Percentiles rank a stretch among this genome's conserved stretches.
phyloP scores from a whole-genome alignment of 2,329 filamentous ascomycete species.

The Trichoderma pleuroti region DNA sequence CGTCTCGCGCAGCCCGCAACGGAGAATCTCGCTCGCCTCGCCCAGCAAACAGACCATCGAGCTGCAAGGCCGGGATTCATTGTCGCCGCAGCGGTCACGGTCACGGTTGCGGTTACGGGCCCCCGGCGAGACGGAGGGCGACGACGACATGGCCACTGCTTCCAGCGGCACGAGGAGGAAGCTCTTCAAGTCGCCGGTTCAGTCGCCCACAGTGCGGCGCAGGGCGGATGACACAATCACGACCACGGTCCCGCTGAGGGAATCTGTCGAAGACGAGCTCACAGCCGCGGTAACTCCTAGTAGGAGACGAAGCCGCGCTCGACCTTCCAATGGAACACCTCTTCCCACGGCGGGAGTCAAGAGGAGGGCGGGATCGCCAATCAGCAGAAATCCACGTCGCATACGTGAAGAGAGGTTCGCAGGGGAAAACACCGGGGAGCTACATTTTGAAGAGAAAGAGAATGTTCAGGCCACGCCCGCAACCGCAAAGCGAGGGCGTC shows the following conservation, averaged over 20 bases:
- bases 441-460: constrained; percentile 21
- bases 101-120: too few relatives aligned
- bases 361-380: constrained; percentile 46
- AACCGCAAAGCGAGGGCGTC: constrained; percentile 30
- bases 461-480: constrained; percentile 33
- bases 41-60: constrained; percentile 56
- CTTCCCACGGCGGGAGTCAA: constrained; percentile 43
- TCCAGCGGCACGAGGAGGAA: constrained; percentile 37
- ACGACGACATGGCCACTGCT: constrained; percentile 20
- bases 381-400: constrained; percentile 35
- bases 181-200: constrained; percentile 44
- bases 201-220: constrained; percentile 36
- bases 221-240: constrained; percentile 43
- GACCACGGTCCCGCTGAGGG: constrained; percentile 50
- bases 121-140: constrained; percentile 33
- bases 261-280: constrained; percentile 35
- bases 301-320: constrained; percentile 44
- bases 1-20: constrained; percentile 43
- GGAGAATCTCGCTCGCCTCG: constrained; percentile 41
- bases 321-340: constrained; percentile 51
- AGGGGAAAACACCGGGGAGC: constrained; percentile 29
- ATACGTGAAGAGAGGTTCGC: constrained; percentile 31
- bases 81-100: constrained; percentile 52
- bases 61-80: constrained; percentile 51
- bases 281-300: constrained; percentile 36